Evolutionary conservation across 306 rosid genomes (phyloP).

Genomic region (Vigna trinervia): DNA sequence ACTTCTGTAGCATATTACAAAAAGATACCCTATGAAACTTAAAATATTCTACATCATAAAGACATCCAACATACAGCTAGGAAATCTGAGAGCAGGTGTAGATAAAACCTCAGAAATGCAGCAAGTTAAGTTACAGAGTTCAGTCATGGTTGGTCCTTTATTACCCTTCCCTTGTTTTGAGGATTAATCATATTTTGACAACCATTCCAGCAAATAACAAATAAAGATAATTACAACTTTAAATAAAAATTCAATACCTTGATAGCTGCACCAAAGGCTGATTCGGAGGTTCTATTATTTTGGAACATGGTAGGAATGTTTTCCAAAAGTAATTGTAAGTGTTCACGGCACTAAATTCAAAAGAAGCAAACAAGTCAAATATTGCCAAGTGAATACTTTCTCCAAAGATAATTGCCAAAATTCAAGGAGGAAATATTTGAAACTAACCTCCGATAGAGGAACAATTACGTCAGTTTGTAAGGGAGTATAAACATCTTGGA

Average conservation of each 20-base stretch:
- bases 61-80: not conserved
- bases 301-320: slow-evolving; percentile 94
- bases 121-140: not conserved
- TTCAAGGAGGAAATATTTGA: slow-evolving; percentile 17
- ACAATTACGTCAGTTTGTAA: slow-evolving; percentile 90
- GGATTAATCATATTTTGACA: slow-evolving; percentile 28
- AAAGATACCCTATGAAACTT: not conserved
- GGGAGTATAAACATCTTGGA: slow-evolving; percentile 98
- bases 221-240: slow-evolving; percentile 24
- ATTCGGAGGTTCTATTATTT: slow-evolving; percentile 82
- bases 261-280: slow-evolving; percentile 97
- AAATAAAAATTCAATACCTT: slow-evolving; percentile 66
- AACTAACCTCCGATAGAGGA: slow-evolving; percentile 87
- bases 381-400: slow-evolving; percentile 23
- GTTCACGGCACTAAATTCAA: slow-evolving; percentile 80
- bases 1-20: not conserved
- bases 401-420: slow-evolving; percentile 12
- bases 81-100: not conserved
- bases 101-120: slow-evolving; percentile 14
- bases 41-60: not conserved
- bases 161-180: slow-evolving; percentile 4
- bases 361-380: slow-evolving; percentile 45
- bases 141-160: not conserved
- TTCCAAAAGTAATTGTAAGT: slow-evolving; percentile 85
- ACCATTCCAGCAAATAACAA: slow-evolving; percentile 33